Conservation (phyloP, 345 rosid species). For the Eucalyptus grandis region DNA sequence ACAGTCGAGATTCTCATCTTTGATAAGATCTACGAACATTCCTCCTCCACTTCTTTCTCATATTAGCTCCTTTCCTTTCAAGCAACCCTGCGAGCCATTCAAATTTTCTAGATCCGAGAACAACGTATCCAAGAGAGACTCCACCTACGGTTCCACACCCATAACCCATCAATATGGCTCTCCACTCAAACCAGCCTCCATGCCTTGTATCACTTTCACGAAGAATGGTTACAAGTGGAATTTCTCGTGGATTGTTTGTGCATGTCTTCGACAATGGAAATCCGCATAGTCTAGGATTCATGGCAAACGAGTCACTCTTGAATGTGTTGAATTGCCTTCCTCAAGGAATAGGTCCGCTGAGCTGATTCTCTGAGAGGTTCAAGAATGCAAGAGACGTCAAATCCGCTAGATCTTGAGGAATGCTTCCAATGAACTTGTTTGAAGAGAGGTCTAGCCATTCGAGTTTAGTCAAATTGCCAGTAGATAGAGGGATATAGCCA, state of each 20-base stretch:
- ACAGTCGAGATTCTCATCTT: not conserved
- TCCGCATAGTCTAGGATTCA: not conserved
- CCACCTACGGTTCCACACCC: not conserved
- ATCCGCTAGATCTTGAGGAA: not conserved
- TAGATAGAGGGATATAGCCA: rapidly evolving
- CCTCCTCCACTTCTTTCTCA: slow-evolving; percentile 17
- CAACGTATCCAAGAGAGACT: not conserved
- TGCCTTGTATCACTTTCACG: not conserved
- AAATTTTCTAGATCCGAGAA: not conserved
- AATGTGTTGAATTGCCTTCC: not conserved
- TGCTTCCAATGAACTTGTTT: not conserved
- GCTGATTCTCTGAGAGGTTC: not conserved
- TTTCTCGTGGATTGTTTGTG: too few relatives aligned
- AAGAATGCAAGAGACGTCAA: not conserved
- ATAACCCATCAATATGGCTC: not conserved
- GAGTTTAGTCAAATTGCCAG: not conserved
- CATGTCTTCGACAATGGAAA: not conserved
- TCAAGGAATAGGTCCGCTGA: not conserved
- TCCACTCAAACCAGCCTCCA: not conserved
- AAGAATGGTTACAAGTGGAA: not conserved
- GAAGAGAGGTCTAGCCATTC: not conserved
- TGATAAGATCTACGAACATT: not conserved
- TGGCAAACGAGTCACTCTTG: not conserved
- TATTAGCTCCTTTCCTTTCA: slow-evolving; percentile 35
- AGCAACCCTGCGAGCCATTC: not conserved